Conservation (phyloP, 352 stramenopile species). For the Thraustochytrium striatum region DNA sequence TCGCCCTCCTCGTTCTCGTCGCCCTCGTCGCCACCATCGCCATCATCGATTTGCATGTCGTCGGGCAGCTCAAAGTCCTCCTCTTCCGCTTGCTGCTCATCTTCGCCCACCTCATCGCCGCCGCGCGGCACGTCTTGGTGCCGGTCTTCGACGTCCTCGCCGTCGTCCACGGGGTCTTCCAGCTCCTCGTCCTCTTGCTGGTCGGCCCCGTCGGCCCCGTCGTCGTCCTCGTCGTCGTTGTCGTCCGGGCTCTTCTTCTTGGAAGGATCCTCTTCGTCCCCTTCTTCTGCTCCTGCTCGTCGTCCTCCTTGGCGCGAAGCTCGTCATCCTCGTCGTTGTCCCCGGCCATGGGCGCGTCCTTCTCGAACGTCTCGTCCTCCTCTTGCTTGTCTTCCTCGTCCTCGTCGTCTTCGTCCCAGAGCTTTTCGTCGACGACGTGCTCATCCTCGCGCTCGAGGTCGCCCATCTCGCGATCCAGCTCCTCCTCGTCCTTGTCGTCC, state of each 20-base stretch:
- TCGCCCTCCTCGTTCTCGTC: slow-evolving; percentile 50
- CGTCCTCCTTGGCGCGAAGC: slow-evolving; percentile 74
- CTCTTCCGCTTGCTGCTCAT: slow-evolving; percentile 46
- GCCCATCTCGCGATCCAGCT: slow-evolving; percentile 98
- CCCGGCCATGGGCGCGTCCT: slow-evolving; percentile 58
- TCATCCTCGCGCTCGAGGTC: slow-evolving; percentile 89
- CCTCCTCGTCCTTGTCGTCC: slow-evolving; percentile 80
- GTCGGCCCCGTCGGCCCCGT: slow-evolving; percentile 70
- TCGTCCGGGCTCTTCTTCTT: slow-evolving; percentile 51
- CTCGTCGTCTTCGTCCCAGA: slow-evolving; percentile 87
- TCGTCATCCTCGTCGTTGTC: slow-evolving; percentile 80
- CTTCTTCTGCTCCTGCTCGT: slow-evolving; percentile 51
- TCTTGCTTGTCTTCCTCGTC: slow-evolving; percentile 59
- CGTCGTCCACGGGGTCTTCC: slow-evolving; percentile 69
- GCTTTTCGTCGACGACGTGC: slow-evolving; percentile 98
- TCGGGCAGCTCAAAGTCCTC: slow-evolving; percentile 39
- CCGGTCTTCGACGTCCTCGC: slow-evolving; percentile 34
- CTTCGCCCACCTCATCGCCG: slow-evolving; percentile 40
- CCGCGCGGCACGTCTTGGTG: slow-evolving; percentile 60
- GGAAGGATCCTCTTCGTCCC: slow-evolving; percentile 53
- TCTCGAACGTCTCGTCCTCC: slow-evolving; percentile 80
- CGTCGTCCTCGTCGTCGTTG: slow-evolving; percentile 64
- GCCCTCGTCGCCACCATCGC: slow-evolving; percentile 51
- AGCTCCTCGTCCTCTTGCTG: slow-evolving; percentile 66
- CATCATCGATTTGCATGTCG: slow-evolving; percentile 51